A percentile compares a stretch with the other conserved stretches of the same genome.
These are phyloP conservation scores for Zygotorulaspora sp. DNA, from an alignment of 805 yeast genomes.

Conservation along the genomic window DNA sequence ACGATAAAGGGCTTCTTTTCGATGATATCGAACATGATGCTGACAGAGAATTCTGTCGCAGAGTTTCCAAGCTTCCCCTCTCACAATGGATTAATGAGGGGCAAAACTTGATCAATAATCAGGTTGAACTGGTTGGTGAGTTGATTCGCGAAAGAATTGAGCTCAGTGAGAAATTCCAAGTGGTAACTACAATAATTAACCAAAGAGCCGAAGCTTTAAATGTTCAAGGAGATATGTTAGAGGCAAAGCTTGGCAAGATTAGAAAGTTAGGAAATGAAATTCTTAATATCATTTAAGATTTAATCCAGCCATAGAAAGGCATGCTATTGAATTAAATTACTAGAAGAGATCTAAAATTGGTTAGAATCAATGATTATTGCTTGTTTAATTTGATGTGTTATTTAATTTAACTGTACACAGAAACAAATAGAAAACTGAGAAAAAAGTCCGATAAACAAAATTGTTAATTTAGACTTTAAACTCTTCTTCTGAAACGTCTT, in stretches of 20 bases:
- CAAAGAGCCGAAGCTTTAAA: slow-evolving; percentile 35
- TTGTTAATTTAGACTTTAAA: slow-evolving; percentile 40
- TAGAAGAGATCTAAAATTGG: slow-evolving; percentile 1
- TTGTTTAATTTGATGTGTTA: slow-evolving; percentile 19
- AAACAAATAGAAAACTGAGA: slow-evolving; percentile 14
- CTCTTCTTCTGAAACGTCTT: slow-evolving; percentile 91
- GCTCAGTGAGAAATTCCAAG: slow-evolving; percentile 38
- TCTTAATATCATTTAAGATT: slow-evolving; percentile 33
- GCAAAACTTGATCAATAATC: slow-evolving; percentile 31
- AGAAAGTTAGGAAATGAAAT: slow-evolving; percentile 43
- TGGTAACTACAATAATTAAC: slow-evolving; percentile 39
- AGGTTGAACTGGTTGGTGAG: slow-evolving; percentile 34
- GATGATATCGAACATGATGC: slow-evolving; percentile 17
- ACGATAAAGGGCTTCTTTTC: slow-evolving; percentile 5
- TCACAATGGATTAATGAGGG: slow-evolving; percentile 41
- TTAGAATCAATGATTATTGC: slow-evolving; percentile 13
- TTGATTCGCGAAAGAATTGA: slow-evolving; percentile 39
- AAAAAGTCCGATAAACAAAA: slow-evolving; percentile 2
- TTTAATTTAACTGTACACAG: slow-evolving; percentile 23
- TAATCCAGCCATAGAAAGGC: too few species aligned
- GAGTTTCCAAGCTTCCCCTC: slow-evolving; percentile 26
- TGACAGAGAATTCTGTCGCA: slow-evolving; percentile 26
- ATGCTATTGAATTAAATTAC: too few species aligned
- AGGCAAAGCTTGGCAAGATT: slow-evolving; percentile 36
- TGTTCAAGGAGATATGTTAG: slow-evolving; percentile 32